Base-by-base conservation (phyloP, 441 rosid species). In the Gossypium davidsonii region DNA sequence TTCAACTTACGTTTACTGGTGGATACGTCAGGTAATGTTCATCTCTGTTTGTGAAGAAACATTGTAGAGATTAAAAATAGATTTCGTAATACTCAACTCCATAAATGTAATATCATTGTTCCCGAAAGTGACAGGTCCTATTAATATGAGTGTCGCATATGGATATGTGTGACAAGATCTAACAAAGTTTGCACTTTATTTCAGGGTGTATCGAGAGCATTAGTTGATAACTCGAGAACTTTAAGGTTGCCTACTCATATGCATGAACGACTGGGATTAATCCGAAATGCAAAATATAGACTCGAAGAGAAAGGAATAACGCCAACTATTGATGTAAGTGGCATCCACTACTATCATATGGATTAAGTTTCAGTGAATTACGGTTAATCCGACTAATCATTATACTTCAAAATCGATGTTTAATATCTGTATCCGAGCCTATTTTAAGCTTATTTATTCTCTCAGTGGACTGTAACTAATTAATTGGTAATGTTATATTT, bases 1-100 rank as follows among this genome's bases (percentile, higher is more conserved):
- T 69, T 95, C 99, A 72, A 95, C 99, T 76, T 95, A 93, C 77
- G 99, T 91, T 31, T 93, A 95, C 77, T 95, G 97, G 98, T 95
- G 97, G 98, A 95, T 95, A 71, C 95, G 97, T 75, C 99, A 95
- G 95, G 99, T 89, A 75, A 76, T 72, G 73, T 79, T 70, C 17
- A 55, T 60, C 20, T 64, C 21, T 62, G 59, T 20, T 51, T 3
- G 5, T 48, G 58, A n/a, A 67, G 42, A 67, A 66, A 23, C 39
- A 23, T 23, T 46, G 12, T n/a, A 26, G 11, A 11, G 3, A 4
- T 4, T 4, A 11, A 39, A 61, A 62, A 34, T 63, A 10, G 72
- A 67, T 61, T 10, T 34, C 0, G 23, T 58, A 6, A 14, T 57
- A 3, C 17, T 37, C 4, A 60, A 69, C 37, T 26, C 34, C 12